Conservation (phyloP, 768 basidiomycete species). For the Myochromella boudieri region DNA sequence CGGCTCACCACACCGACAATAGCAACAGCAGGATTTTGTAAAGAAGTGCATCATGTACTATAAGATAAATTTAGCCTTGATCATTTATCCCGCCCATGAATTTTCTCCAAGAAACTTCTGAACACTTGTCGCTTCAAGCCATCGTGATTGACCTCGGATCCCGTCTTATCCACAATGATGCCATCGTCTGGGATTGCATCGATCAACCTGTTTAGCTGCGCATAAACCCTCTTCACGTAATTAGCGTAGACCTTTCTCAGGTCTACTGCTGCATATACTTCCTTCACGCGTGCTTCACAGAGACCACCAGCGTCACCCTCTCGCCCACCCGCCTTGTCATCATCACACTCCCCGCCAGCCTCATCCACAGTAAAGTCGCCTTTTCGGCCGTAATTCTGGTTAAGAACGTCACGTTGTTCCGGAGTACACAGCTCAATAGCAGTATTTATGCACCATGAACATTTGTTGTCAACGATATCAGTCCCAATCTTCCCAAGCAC, state of each 20-base stretch:
- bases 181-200: conserved; percentile 63
- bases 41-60: too few species aligned
- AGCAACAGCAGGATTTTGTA: too few species aligned
- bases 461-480: conserved; percentile 98
- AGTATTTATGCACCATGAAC: conserved; percentile 92
- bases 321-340: conserved; percentile 15
- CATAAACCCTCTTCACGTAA: conserved; percentile 79
- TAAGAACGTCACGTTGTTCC: conserved; percentile 54
- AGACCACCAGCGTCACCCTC: conserved; percentile 48
- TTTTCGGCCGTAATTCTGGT: conserved; percentile 50
- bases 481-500: conserved; percentile 95
- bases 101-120: conserved; percentile 84
- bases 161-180: conserved; percentile 27
- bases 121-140: conserved; percentile 70
- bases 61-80: too few species aligned
- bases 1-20: too few species aligned
- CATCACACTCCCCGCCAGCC: conserved; percentile 10
- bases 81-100: conserved; percentile 63
- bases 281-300: conserved; percentile 41
- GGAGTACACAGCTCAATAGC: conserved; percentile 61
- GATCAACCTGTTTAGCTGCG: conserved; percentile 65
- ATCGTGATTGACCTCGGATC: conserved; percentile 6
- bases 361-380: conserved; percentile 21
- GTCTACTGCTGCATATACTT: conserved; percentile 70
- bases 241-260: conserved; percentile 61